Conservation (phyloP, 257 asterid genomes). For the Jacaranda copaia region DNA sequence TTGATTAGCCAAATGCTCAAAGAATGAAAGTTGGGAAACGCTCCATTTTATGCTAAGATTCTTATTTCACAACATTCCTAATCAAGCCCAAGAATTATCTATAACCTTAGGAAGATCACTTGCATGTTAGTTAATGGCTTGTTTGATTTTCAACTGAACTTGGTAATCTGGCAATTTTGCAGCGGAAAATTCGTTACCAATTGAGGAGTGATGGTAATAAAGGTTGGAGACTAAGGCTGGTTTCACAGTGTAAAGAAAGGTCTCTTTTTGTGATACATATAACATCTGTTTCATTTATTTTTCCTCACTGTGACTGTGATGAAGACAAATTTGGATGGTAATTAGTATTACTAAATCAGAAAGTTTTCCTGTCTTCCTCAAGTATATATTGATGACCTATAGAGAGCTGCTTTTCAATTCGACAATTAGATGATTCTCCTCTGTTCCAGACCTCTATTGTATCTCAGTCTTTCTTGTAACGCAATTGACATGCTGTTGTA, state of each 20-base stretch:
- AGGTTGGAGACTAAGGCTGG: constrained; percentile 29
- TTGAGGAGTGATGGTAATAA: constrained; percentile 28
- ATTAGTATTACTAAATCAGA: neutral
- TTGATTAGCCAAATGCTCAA: neutral
- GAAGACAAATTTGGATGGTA: constrained; percentile 18
- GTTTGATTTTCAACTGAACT: constrained; percentile 16
- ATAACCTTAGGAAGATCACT: neutral
- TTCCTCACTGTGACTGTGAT: neutral
- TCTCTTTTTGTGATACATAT: constrained; percentile 21
- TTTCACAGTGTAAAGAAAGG: constrained; percentile 17
- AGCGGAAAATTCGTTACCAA: constrained; percentile 28
- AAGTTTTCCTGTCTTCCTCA: neutral
- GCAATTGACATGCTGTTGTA: constrained; percentile 25
- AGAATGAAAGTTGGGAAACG: constrained; percentile 7
- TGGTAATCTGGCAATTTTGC: constrained; percentile 30
- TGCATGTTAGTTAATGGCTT: neutral
- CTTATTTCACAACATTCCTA: neutral
- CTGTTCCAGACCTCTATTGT: neutral
- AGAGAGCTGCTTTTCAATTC: neutral
- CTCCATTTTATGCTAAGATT: neutral
- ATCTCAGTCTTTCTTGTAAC: neutral
- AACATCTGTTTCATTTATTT: neutral
- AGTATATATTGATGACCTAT: neutral
- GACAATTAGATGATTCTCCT: constrained; percentile 12
- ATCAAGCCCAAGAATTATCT: neutral